Evolutionary conservation across 2,329 filamentous ascomycete genomes (phyloP).

Genomic region (Fusarium abutilonis): DNA sequence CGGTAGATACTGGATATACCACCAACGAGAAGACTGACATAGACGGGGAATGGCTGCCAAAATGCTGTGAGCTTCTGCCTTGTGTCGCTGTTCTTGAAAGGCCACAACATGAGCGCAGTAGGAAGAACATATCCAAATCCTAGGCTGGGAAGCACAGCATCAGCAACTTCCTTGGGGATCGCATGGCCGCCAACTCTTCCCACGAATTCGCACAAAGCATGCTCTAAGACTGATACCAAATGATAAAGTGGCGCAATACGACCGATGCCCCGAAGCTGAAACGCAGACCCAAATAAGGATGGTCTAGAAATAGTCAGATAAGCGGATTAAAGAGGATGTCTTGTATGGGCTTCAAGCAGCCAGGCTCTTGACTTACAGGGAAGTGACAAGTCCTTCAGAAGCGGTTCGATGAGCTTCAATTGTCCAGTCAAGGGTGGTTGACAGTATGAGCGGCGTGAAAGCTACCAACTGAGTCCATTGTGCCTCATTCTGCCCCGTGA

Average conservation of each 20-base stretch:
- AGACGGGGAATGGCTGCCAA: slow-evolving; percentile 11
- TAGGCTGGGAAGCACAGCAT: background rate
- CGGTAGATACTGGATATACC: rapidly evolving
- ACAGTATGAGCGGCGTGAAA: background rate
- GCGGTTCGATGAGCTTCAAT: slow-evolving; percentile 5
- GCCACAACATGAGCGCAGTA: slow-evolving; percentile 1
- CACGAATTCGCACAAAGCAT: rapidly evolving
- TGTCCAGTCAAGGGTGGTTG: slow-evolving; percentile 12
- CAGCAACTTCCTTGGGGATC: background rate
- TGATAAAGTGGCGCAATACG: slow-evolving; percentile 1
- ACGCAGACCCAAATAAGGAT: background rate
- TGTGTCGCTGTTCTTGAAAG: background rate
- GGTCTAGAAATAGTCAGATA: background rate
- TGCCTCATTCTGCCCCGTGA: no score
- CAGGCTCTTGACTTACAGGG: background rate
- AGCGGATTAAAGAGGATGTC: no score
- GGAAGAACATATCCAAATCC: background rate
- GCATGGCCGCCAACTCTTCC: rapidly evolving
- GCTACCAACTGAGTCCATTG: background rate
- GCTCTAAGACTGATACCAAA: background rate
- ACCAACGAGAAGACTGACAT: background rate
- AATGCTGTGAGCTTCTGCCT: background rate
- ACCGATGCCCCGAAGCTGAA: background rate
- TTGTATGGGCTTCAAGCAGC: no score
- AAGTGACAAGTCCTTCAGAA: background rate